Base-by-base conservation (phyloP, 176 grass and related monocot genomes). In the Cenchrus americanus region DNA sequence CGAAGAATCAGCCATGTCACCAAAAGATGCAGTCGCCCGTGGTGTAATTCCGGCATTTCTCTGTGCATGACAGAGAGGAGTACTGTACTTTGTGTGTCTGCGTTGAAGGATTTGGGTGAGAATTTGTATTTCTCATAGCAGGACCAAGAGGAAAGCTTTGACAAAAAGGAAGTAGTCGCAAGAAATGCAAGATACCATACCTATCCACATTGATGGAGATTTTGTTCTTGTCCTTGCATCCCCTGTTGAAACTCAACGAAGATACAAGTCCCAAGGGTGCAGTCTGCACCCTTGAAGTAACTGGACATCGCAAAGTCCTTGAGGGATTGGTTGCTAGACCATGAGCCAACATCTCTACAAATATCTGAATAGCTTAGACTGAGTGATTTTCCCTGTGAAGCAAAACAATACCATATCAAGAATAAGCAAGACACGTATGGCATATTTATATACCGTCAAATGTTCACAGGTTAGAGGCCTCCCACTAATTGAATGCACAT, bases 331-430 rank as follows among this genome's bases (percentile, higher is more conserved):
- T 91, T 57, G 78, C 62, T 81, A 93, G 76, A 73, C 88, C 85
- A 88, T 80, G 87, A 5, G 75, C 58, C 51, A 88, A 86, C 95
- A 97, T 97, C 14, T 84, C 87, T 69, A 82, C 8, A n/a, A 66
- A 78, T 37, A 19, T 60, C 18, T 80, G 19, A 57, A 84, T 49
- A 89, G 41, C n/a, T 72, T 58, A 58, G 11, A 65, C 9, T 5
- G 1, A 84, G 22, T 27, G 1, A 26, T 10, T 21, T 22, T 73
- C 27, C 66, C 80, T 79, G 30, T 18, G 23, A 62, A 14, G 49
- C 26, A 27, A 67, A 90, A 75, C 48, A 75, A 60, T 5, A 83
- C 8, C 58, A 82, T 14, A 59, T 48, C 44, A 47, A 71, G 21
- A 82, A 43, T 15, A 53, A 71, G 32, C 23, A 68, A 72, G 12